These are phyloP conservation scores for Candida sp. DNA, from an alignment of 1,139 yeast species.

Conservation along the genomic window DNA sequence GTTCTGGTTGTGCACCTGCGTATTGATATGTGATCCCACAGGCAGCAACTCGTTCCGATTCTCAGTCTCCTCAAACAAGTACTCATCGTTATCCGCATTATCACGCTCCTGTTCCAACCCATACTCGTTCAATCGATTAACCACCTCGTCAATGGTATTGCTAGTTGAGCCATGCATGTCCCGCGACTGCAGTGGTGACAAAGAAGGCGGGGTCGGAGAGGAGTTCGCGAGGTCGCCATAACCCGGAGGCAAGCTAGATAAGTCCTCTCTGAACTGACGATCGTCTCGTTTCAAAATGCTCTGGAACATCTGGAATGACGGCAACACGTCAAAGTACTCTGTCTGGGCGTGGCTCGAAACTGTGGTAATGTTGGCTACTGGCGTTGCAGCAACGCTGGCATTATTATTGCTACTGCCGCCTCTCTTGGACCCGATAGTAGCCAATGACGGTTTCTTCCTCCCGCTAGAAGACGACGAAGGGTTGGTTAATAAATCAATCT, in stretches of 20 bases:
- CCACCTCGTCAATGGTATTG: constrained; percentile 18
- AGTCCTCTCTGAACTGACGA: constrained; percentile 43
- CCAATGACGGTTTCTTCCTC: background rate
- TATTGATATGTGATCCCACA: constrained; percentile 11
- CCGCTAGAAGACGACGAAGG: background rate
- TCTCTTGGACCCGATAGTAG: background rate
- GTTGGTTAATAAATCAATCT: constrained; percentile 29
- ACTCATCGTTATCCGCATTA: constrained; percentile 23
- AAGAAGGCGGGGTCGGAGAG: constrained; percentile 28
- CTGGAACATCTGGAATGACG: constrained; percentile 69
- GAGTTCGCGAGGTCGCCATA: constrained; percentile 40
- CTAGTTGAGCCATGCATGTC: constrained; percentile 10
- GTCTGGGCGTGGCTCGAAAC: constrained; percentile 38
- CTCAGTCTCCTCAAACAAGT: constrained; percentile 26
- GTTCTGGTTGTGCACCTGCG: constrained; percentile 17
- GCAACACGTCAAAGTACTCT: constrained; percentile 57
- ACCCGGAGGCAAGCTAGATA: constrained; percentile 40
- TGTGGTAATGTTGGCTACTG: constrained; percentile 25
- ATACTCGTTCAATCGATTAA: constrained; percentile 20
- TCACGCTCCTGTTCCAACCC: constrained; percentile 16
- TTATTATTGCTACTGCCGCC: background rate
- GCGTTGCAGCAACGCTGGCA: constrained; percentile 8
- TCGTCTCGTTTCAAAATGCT: constrained; percentile 55
- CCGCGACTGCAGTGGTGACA: constrained; percentile 13
- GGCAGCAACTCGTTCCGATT: constrained; percentile 1